Evolutionary conservation across 2,329 filamentous ascomycete species (phyloP).

Genomic region (Helicocarpus griseus): DNA sequence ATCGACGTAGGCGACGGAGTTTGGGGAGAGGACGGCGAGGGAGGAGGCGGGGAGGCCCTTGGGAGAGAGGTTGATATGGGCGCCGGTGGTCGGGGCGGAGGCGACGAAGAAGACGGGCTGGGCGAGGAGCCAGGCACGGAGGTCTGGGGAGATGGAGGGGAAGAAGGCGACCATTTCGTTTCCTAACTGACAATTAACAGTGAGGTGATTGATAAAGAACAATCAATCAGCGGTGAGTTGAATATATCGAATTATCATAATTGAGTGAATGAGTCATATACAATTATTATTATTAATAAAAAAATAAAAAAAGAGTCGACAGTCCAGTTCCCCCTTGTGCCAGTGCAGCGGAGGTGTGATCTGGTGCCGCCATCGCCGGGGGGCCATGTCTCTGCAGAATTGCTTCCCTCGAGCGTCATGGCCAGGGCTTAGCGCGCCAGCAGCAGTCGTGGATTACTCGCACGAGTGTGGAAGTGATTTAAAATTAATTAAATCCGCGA

Average conservation of each 20-base stretch:
- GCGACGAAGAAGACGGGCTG: conserved; percentile 70
- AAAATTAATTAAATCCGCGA: conserved; percentile 24
- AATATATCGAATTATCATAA: too few relatives aligned
- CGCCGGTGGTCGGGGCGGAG: conserved; percentile 57
- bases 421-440: conserved; percentile 44
- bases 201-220: too few relatives aligned
- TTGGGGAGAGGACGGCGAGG: conserved; percentile 51
- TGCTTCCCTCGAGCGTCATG: conserved; percentile 47
- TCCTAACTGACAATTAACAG: neutral
- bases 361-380: conserved; percentile 46
- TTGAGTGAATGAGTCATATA: neutral
- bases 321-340: conserved; percentile 26
- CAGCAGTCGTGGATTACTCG: conserved; percentile 46
- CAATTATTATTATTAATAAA: too few relatives aligned
- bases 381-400: conserved; percentile 49
- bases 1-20: conserved; percentile 60
- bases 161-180: conserved; percentile 50
- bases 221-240: too few relatives aligned
- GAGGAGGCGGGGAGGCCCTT: conserved; percentile 59
- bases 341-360: conserved; percentile 39
- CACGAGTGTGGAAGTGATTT: conserved; percentile 36
- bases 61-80: conserved; percentile 67
- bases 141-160: conserved; percentile 43
- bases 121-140: conserved; percentile 53
- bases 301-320: conserved; percentile 26